Evolutionary conservation across 2,329 filamentous ascomycete species (phyloP), one percentile per base, ranked within the genome.

Genomic region (Colletotrichum tropicicola): DNA sequence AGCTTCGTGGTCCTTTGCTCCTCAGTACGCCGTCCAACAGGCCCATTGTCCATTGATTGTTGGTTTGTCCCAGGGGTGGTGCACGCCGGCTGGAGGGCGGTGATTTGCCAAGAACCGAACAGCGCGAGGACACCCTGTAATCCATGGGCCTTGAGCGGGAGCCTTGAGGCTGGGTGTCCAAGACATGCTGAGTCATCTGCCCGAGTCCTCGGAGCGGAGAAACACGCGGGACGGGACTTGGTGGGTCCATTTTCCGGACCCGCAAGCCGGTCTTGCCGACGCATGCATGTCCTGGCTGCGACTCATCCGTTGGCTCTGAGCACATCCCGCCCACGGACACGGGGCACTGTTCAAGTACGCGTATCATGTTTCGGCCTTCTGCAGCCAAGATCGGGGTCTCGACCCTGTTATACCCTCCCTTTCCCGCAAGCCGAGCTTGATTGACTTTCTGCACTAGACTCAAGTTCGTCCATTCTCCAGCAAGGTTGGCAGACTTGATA

Each of bases 61-160:
- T 52, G 59, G 61, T 65, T 65, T 43, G 23, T 57, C 37, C 43
- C 54, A 57, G 54, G 54, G 56, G 41, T 65, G n/a, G n/a, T n/a
- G n/a, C n/a, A n/a, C n/a, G n/a, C n/a, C n/a, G n/a, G n/a, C n/a
- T n/a, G n/a, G n/a, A n/a, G n/a, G 12, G 17, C 28, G 17, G 12
- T 37, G 48, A 25, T 52, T 37, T 52, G 28, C 48, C 27, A 17
- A 37, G 9, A 30, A 37, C 32, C 32, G 51, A 43, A 28, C 21
- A 41, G 25, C 35, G 51, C 35, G 51, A 28, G 37, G 28, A n/a
- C 17, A 51, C 28, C 8, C 35, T 28, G 27, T 15, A 28, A 15
- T n/a, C n/a, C n/a, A n/a, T n/a, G n/a, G n/a, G n/a, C n/a, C n/a
- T n/a, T n/a, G n/a, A n/a, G n/a, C n/a, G n/a, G n/a, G n/a, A n/a